phyloP scores from a whole-genome alignment of 192 early-diverging fungal species.

The Coemansia sp. region DNA sequence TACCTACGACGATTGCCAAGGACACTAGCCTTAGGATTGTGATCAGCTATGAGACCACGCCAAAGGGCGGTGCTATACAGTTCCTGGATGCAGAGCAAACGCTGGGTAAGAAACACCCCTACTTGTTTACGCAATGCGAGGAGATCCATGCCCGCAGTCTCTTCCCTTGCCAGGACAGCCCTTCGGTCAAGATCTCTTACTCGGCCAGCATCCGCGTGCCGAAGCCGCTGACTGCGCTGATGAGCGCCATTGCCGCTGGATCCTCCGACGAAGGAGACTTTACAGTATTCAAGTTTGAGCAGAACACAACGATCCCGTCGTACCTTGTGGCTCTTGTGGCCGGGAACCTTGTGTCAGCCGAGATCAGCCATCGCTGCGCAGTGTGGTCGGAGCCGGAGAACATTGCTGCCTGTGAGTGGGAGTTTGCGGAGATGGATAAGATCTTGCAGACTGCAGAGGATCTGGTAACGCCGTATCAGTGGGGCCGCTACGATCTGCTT shows the following conservation, averaged over 20 bases:
- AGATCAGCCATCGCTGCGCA: slow-evolving; percentile 87
- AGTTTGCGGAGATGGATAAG: slow-evolving; percentile 80
- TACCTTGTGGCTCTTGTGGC: slow-evolving; percentile 95
- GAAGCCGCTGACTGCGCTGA: slow-evolving; percentile 79
- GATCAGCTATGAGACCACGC: slow-evolving; percentile 78
- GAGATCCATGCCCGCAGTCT: slow-evolving; percentile 92
- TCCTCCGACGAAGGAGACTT: slow-evolving; percentile 58
- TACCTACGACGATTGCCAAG: slow-evolving; percentile 51
- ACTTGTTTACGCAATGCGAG: slow-evolving; percentile 97
- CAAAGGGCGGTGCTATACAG: slow-evolving; percentile 85
- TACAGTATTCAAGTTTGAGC: slow-evolving; percentile 78
- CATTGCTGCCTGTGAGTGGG: slow-evolving; percentile 88
- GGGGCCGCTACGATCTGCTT: slow-evolving; percentile 95
- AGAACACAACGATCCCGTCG: slow-evolving; percentile 86
- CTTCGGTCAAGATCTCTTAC: slow-evolving; percentile 86
- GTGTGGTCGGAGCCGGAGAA: slow-evolving; percentile 90
- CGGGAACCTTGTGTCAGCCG: slow-evolving; percentile 68
- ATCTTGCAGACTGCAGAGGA: slow-evolving; percentile 69
- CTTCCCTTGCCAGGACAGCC: slow-evolving; percentile 88
- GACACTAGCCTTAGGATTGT: slow-evolving; percentile 59
- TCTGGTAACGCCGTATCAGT: slow-evolving; percentile 87
- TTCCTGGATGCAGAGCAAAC: slow-evolving; percentile 93
- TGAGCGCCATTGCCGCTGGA: slow-evolving; percentile 83
- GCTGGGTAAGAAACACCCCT: slow-evolving; percentile 88
- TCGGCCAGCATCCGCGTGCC: slow-evolving; percentile 79